These are phyloP conservation scores for Lagerstroemia speciosa DNA, from an alignment of 345 rosid species.

Conservation along the genomic window DNA sequence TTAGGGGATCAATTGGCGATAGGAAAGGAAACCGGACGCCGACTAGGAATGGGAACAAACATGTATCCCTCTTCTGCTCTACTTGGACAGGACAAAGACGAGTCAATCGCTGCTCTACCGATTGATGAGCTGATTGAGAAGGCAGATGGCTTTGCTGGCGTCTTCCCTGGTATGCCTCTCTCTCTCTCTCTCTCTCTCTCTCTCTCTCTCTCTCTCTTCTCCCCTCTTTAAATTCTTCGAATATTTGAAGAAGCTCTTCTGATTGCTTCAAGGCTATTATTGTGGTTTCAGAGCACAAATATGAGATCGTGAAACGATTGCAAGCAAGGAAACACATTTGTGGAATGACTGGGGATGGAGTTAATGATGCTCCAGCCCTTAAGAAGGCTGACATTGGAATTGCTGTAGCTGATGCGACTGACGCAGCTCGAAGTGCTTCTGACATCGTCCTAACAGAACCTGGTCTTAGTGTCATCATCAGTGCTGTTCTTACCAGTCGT, in stretches of 20 bases:
- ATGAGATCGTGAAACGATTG: slow-evolving; percentile 89
- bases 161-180: slow-evolving; percentile 98
- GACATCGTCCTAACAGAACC: slow-evolving; percentile 96
- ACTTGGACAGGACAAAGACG: slow-evolving; percentile 90
- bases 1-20: slow-evolving; percentile 97
- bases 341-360: slow-evolving; percentile 99
- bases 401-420: slow-evolving; percentile 99
- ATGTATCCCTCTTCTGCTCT: slow-evolving; percentile 97
- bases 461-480: slow-evolving; percentile 96
- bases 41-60: slow-evolving; percentile 99
- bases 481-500: slow-evolving; percentile 94
- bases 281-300: slow-evolving; percentile 66
- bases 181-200: too few species aligned
- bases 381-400: slow-evolving; percentile 98
- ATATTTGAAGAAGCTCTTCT: neutral
- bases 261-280: slow-evolving; percentile 1
- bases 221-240: neutral
- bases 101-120: slow-evolving; percentile 81
- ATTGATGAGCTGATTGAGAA: slow-evolving; percentile 95
- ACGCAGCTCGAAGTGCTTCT: slow-evolving; percentile 97
- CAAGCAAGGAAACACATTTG: slow-evolving; percentile 98
- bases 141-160: slow-evolving; percentile 99
- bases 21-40: slow-evolving; percentile 95
- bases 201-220: neutral
- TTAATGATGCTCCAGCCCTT: slow-evolving; percentile 98